Percentiles rank a stretch among this genome's conserved stretches.
phyloP scores from a whole-genome alignment of 2,329 filamentous ascomycete species.

The Fusarium penzigii region DNA sequence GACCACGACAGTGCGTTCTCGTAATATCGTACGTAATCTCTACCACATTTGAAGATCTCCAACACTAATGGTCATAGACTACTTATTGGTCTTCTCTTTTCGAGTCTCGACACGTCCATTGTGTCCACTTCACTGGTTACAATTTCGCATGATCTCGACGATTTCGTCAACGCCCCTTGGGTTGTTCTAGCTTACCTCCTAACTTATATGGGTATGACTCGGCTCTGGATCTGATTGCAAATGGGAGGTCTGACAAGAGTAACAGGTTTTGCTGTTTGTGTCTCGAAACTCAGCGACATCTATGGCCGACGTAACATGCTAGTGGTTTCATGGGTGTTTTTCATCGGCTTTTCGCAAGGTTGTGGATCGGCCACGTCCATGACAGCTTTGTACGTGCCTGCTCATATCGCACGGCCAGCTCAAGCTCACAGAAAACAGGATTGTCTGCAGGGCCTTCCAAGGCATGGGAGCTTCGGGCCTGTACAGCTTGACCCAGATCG shows the following conservation, averaged over 20 bases:
- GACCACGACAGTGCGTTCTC: constrained; percentile 33
- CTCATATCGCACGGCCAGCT: neutral
- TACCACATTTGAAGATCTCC: neutral
- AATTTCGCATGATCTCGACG: constrained; percentile 52
- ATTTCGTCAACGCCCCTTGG: constrained; percentile 56
- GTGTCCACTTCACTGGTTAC: constrained; percentile 59
- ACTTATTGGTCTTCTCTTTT: constrained; percentile 55
- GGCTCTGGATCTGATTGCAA: neutral
- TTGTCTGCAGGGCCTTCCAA: constrained; percentile 59
- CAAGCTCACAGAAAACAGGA: constrained; percentile 41
- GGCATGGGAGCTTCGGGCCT: constrained; percentile 63
- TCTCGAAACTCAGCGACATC: constrained; percentile 61
- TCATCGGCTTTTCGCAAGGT: constrained; percentile 56
- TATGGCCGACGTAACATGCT: constrained; percentile 56
- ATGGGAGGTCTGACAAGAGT: constrained; percentile 13
- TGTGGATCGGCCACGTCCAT: constrained; percentile 53
- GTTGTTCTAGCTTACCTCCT: constrained; percentile 57
- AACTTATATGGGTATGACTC: constrained; percentile 52
- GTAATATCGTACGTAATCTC: constrained; percentile 37
- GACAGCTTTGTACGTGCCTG: constrained; percentile 48
- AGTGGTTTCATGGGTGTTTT: constrained; percentile 53
- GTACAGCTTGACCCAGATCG: constrained; percentile 61
- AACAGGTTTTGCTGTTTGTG: constrained; percentile 56
- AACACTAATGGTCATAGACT: constrained; percentile 40
- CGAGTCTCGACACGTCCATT: constrained; percentile 59